phyloP scores from a whole-genome alignment of 176 grass and related monocot species.

The Zea luxurians region DNA sequence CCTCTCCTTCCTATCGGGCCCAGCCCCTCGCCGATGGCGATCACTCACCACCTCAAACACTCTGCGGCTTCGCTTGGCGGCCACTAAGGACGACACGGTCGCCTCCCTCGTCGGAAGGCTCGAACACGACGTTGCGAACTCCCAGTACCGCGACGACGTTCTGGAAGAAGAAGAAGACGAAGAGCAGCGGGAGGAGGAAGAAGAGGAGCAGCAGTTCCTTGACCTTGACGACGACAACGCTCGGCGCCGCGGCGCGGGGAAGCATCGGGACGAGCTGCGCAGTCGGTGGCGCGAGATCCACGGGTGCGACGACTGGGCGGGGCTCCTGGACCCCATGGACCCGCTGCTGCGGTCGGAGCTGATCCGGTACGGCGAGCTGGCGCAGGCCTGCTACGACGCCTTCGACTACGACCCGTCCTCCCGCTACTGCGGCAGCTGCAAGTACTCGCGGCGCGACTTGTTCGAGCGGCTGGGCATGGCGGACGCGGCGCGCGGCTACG shows the following conservation, averaged over 20 bases:
- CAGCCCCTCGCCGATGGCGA: background rate
- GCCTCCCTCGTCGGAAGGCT: conserved; percentile 58
- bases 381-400: conserved; percentile 85
- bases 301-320: conserved; percentile 70
- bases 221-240: background rate
- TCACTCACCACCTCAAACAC: background rate
- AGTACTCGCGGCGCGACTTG: conserved; percentile 48
- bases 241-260: background rate
- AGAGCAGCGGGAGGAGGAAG: conserved; percentile 3
- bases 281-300: conserved; percentile 77
- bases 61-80: conserved; percentile 28
- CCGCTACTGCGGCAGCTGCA: conserved; percentile 76
- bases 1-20: conserved; percentile 32
- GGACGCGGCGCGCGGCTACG: conserved; percentile 37
- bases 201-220: background rate
- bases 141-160: background rate
- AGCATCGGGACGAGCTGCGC: background rate
- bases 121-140: conserved; percentile 13
- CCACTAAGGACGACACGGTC: conserved; percentile 38
- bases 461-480: conserved; percentile 59
- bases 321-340: conserved; percentile 77
- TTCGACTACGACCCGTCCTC: conserved; percentile 75
- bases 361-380: conserved; percentile 87
- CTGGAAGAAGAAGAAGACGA: background rate
- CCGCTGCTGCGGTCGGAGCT: conserved; percentile 64